Conservation (phyloP, 129 eudicot genomes). For the Scalesia atractyloides region DNA sequence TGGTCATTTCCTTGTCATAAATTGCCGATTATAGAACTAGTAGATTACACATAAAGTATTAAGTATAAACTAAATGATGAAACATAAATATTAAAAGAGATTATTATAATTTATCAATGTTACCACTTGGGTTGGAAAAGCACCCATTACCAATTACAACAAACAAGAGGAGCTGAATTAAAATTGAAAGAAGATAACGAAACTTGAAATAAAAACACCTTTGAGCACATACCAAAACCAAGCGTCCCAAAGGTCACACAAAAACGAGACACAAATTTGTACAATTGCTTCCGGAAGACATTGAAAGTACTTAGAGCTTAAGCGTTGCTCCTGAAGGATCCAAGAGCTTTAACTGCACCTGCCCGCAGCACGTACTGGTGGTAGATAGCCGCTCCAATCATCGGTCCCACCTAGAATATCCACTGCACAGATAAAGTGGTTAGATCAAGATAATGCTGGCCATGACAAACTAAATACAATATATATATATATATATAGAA, state of each 20-base stretch:
- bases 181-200: neutral
- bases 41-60: neutral
- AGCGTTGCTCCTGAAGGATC: constrained; percentile 69
- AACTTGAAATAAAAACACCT: neutral
- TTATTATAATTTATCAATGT: neutral
- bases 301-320: neutral
- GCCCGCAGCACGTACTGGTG: constrained; percentile 60
- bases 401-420: constrained; percentile 79
- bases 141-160: constrained; percentile 22
- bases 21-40: too few species aligned
- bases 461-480: too few species aligned
- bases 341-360: constrained; percentile 55
- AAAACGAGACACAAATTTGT: constrained; percentile 14
- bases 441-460: too few species aligned
- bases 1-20: too few species aligned
- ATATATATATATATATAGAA: too few species aligned
- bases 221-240: constrained; percentile 19
- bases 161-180: constrained; percentile 9
- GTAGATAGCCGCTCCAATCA: constrained; percentile 75
- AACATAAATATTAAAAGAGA: too few species aligned
- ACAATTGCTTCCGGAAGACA: constrained; percentile 19
- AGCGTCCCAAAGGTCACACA: constrained; percentile 13
- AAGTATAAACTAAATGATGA: neutral
- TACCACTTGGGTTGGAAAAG: neutral
- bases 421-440: constrained; percentile 40